phyloP scores from a whole-genome alignment of 1,284 basidiomycete genomes.

The Ceratobasidium sp. region DNA sequence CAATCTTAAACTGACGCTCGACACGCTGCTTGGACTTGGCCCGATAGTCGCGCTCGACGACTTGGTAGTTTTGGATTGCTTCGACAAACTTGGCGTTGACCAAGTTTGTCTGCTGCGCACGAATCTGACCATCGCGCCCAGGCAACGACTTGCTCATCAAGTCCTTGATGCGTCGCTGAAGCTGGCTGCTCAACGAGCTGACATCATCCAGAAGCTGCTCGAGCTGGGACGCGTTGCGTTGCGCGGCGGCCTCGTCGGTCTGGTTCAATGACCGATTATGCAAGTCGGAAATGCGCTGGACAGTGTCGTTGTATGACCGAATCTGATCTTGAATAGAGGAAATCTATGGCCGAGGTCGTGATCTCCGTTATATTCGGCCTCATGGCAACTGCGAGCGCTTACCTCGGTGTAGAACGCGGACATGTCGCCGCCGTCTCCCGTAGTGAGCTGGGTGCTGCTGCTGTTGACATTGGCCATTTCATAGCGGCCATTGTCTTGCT shows the following conservation, averaged over 20 bases:
- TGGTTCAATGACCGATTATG: constrained; percentile 80
- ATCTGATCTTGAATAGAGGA: constrained; percentile 71
- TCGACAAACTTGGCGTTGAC: constrained; percentile 84
- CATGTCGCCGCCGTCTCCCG: constrained; percentile 61
- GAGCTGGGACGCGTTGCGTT: constrained; percentile 67
- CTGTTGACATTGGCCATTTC: constrained; percentile 71
- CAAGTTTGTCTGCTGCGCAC: constrained; percentile 79
- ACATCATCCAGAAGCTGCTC: constrained; percentile 81
- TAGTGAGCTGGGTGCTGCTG: constrained; percentile 58
- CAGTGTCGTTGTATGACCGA: constrained; percentile 71
- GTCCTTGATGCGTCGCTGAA: constrained; percentile 81
- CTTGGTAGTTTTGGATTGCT: constrained; percentile 86
- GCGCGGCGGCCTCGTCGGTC: constrained; percentile 71
- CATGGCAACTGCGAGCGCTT: constrained; percentile 18
- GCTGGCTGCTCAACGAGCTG: constrained; percentile 70
- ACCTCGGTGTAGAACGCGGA: constrained; percentile 77
- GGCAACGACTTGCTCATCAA: constrained; percentile 74
- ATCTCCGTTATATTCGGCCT: neutral
- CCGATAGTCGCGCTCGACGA: constrained; percentile 91
- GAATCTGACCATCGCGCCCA: constrained; percentile 79
- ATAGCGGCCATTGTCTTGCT: constrained; percentile 66
- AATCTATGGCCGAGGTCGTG: constrained; percentile 50
- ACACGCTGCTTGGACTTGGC: constrained; percentile 93
- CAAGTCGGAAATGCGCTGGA: constrained; percentile 69
- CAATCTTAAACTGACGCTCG: constrained; percentile 95